A percentile compares a stretch with the other conserved stretches of the same genome.
Conservation (phyloP, 345 rosid genomes). For the Eucalyptus erythrocorys region DNA sequence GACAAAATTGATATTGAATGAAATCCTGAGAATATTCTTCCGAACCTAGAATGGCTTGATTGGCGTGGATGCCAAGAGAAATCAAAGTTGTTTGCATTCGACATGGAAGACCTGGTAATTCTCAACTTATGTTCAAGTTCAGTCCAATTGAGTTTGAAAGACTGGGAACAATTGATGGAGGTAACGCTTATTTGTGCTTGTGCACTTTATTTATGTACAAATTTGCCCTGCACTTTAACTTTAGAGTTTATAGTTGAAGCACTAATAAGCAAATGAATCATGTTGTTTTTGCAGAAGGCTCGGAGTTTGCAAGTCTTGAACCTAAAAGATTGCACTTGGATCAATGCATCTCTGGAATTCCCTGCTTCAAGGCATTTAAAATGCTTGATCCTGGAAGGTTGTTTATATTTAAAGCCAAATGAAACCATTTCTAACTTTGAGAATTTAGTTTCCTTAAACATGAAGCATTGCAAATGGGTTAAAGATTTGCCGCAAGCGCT, state of each 20-base stretch:
- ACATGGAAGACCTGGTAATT: neutral
- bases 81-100: neutral
- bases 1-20: neutral
- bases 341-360: neutral
- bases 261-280: neutral
- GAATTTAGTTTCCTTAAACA: neutral
- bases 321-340: neutral
- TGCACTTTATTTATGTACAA: neutral
- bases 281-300: neutral
- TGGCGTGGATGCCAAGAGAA: neutral
- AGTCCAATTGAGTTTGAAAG: neutral
- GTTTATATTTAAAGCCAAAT: no score
- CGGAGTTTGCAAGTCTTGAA: neutral
- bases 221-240: neutral
- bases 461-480: neutral
- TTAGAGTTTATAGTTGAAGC: no score
- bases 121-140: neutral
- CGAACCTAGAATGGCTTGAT: neutral
- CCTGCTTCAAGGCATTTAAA: neutral
- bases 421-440: neutral
- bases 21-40: neutral
- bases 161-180: neutral
- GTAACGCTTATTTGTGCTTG: neutral
- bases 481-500: neutral
- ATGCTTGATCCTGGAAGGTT: neutral